These are phyloP conservation scores for Lasiodiplodia citricola DNA, from an alignment of 2,329 filamentous ascomycete genomes.

Conservation along the genomic window DNA sequence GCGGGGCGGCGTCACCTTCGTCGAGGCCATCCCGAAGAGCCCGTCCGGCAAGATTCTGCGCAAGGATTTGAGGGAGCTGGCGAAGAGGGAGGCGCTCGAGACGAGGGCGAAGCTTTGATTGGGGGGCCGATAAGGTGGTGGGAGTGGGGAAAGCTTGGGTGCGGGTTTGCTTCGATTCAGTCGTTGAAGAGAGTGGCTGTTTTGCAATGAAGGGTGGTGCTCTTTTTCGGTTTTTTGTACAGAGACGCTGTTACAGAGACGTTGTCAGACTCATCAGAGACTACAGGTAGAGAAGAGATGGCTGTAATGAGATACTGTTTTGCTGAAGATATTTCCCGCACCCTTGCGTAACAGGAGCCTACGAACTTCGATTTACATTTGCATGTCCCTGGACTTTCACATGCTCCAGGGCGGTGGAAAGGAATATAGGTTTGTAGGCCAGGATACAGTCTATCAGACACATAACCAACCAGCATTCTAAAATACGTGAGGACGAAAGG, in stretches of 20 bases:
- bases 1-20: slow-evolving; percentile 44
- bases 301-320: not conserved
- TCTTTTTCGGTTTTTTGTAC: not conserved
- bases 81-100: slow-evolving; percentile 38
- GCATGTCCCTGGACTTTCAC: too few relatives aligned
- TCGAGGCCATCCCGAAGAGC: slow-evolving; percentile 45
- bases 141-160: too few relatives aligned
- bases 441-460: too few relatives aligned
- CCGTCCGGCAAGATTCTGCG: slow-evolving; percentile 44
- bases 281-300: not conserved
- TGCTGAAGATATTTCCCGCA: not conserved
- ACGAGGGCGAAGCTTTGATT: slow-evolving; percentile 35
- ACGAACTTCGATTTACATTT: too few relatives aligned
- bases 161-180: too few relatives aligned
- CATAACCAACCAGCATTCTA: too few relatives aligned
- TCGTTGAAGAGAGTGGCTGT: not conserved
- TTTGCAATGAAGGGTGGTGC: not conserved
- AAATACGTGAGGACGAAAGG: too few relatives aligned
- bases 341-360: too few relatives aligned
- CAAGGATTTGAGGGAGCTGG: slow-evolving; percentile 42
- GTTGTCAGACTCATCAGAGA: not conserved
- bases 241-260: not conserved
- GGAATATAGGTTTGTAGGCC: too few relatives aligned
- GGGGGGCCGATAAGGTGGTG: too few relatives aligned
- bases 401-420: too few relatives aligned